Evolutionary conservation across 148 eudicot species (phyloP).

Genomic region (Vaccinium vitisidaea): DNA sequence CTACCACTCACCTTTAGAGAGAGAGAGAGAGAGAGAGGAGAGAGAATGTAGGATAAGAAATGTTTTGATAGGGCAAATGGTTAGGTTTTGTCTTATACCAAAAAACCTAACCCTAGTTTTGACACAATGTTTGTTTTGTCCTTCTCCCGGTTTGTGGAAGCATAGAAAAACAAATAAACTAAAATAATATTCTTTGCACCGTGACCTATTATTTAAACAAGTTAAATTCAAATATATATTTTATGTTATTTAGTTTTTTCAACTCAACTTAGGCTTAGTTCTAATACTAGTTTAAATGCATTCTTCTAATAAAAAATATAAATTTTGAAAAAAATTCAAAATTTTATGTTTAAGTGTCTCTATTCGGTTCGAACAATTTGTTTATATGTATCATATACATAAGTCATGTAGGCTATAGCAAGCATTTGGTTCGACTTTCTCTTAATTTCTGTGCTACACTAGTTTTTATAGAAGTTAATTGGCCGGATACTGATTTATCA

Average conservation of each 20-base stretch:
- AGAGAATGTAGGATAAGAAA: slow-evolving; percentile 10
- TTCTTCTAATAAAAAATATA: background rate
- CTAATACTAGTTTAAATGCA: background rate
- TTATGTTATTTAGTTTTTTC: background rate
- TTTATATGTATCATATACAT: background rate
- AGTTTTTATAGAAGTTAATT: background rate
- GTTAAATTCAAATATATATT: background rate
- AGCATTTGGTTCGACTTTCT: background rate
- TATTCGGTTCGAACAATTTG: background rate
- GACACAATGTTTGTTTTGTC: background rate
- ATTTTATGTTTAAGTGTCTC: background rate
- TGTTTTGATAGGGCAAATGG: slow-evolving; percentile 26
- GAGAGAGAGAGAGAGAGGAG: slow-evolving; percentile 18
- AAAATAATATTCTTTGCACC: background rate
- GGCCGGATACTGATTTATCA: background rate
- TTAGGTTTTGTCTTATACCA: slow-evolving; percentile 30
- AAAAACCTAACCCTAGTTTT: slow-evolving; percentile 23
- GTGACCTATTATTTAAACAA: background rate
- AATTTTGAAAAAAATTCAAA: background rate
- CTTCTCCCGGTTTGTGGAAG: slow-evolving; percentile 5
- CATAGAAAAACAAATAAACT: background rate
- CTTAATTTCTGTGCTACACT: background rate
- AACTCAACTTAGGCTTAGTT: background rate
- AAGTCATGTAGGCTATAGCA: background rate
- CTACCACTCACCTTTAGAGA: slow-evolving; percentile 17